Base-by-base conservation (phyloP, 2,329 filamentous ascomycete species). In the Alternaria dauci region DNA sequence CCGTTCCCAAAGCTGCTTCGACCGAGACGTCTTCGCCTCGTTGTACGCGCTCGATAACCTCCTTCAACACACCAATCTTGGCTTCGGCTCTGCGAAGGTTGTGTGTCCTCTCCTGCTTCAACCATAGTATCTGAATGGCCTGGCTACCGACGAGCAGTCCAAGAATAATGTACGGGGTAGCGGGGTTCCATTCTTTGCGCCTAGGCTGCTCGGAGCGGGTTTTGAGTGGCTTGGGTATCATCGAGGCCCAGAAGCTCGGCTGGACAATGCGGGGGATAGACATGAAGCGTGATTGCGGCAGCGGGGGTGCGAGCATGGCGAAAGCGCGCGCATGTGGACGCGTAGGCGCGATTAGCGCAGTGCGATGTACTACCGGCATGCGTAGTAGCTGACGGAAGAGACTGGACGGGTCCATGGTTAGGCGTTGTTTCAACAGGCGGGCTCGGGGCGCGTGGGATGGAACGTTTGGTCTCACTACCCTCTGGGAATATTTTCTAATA, bases 61-160 rank as follows among this genome's bases (percentile, higher is more conserved):
- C 94, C 39, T 87, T 87, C 60, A 99, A 79, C 30, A 93, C 75
- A 3, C 85, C 86, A 64, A 99, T 91, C 74, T 91, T 90, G 7
- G 91, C 88, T 69, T 97, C 91, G 5, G 93, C 89, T 68, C 89
- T 88, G 52, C 94, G 88, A 73, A 85, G 87, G 70, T 91, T 94
- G 9, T 89, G 87, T 32, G 85, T 84, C 73, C 89, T 91, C 52
- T 94, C 89, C 69, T 91, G 91, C 71, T 89, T 90, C 71, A 98
- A 78, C 36, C 89, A 85, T 73, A 99, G 90, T 85, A 95, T 91
- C 72, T 97, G 92, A 70, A 99, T 97, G 14, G 94, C 92, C 84
- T 97, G 96, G 63, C 93, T 97, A 4, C 96, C 96, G 66, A 98
- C 94, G 65, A 98, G 85, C 41, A 93, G 83, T 6, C 91, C 83